Evolutionary conservation across 306 rosid genomes (phyloP), one percentile per base, ranked within the genome.

Genomic region (Parietaria judaica): DNA sequence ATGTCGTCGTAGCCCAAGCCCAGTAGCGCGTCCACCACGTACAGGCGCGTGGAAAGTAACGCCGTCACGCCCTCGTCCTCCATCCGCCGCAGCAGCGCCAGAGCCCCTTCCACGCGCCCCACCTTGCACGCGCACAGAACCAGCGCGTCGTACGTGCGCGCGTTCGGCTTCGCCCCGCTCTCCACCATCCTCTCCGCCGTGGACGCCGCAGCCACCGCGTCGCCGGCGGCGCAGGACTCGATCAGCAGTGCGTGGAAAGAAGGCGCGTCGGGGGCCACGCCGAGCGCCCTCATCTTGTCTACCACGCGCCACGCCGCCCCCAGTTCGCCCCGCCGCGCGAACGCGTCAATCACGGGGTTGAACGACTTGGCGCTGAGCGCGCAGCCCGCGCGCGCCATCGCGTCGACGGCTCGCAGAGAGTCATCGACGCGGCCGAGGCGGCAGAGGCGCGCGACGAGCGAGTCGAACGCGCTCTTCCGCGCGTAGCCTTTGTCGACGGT

Each of bases 91-190:
- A 81, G 60, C 58, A 86, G 4, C 74, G 67, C 70, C 71, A 83
- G 41, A 66, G 85, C 87, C 31, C 82, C 84, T 3, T 75, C 87
- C 66, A 77, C 86, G 70, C 66, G 72, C 56, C 87, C 76, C 3
- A 53, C 77, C 41, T 6, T 72, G 47, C 95, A 81, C 60, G 84
- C 79, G 43, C 84, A 87, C 17, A 81, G 3, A 10, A 86, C 87
- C 43, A 83, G 81, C 61, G 90, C 84, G 72, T 86, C 87, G 52
- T 57, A 79, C 0, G 90, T 86, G 11, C 84, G 85, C 35, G 73
- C 0, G 51, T 83, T 73, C 1, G 73, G 60, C 2, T 0, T 59
- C 8, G 79, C 5, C 8, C 82, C 84, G n/a, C 70, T 72, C 12
- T 9, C 70, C 44, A 69, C 84, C 57, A 83, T 77, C 23, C 6